Evolutionary conservation across 164 flowering plant species (phyloP).

Genomic region (Chloranthus sessilifolius): DNA sequence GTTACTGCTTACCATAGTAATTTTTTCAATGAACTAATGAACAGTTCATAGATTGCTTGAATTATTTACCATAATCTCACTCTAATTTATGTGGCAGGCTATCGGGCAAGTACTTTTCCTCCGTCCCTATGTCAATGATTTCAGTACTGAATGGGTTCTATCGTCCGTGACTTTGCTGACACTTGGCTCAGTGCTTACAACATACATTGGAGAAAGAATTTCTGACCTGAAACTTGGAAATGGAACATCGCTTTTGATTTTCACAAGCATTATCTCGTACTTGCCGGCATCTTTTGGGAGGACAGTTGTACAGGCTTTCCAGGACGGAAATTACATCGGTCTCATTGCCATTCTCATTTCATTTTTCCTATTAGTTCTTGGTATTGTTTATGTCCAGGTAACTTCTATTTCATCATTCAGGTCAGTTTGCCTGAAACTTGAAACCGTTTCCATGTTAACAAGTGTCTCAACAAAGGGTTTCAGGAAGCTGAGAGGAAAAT

Average conservation of each 20-base stretch:
- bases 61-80: not conserved
- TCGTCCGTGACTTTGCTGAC: constrained; percentile 78
- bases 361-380: constrained; percentile 75
- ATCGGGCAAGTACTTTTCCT: constrained; percentile 93
- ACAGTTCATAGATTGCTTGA: no score
- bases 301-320: constrained; percentile 75
- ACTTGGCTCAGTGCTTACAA: constrained; percentile 90
- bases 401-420: constrained; percentile 5
- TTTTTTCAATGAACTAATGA: no score
- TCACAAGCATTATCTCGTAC: constrained; percentile 96
- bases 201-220: constrained; percentile 88
- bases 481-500: constrained; percentile 99
- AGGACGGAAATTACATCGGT: constrained; percentile 90
- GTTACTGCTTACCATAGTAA: no score
- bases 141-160: constrained; percentile 82
- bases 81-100: constrained; percentile 47
- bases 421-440: constrained; percentile 1
- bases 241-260: constrained; percentile 94
- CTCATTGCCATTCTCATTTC: constrained; percentile 59
- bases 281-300: constrained; percentile 98
- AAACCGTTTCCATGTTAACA: constrained; percentile 1
- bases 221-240: constrained; percentile 97
- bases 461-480: constrained; percentile 26
- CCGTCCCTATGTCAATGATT: constrained; percentile 94
- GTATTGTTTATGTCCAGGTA: constrained; percentile 99